Percentiles rank a stretch among this genome's conserved stretches.
Conservation (phyloP, 139 green algal species). For the Astrephomene gubernaculifera region DNA sequence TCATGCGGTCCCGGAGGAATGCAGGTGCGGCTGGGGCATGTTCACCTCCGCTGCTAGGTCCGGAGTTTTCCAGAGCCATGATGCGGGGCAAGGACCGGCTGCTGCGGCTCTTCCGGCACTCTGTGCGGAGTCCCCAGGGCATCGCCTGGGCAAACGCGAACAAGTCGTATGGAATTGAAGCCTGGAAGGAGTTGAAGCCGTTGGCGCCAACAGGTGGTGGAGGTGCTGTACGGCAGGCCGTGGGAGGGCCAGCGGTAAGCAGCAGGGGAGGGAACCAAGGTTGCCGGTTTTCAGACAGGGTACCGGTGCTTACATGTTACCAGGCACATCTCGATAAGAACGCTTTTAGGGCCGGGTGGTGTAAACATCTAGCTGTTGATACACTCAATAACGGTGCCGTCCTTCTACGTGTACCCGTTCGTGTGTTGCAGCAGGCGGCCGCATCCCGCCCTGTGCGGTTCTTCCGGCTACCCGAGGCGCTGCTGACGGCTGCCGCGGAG, state of each 20-base stretch:
- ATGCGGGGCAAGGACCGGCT: not conserved
- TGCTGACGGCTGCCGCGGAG: not conserved
- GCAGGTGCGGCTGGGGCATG: not conserved
- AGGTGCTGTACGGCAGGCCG: not conserved
- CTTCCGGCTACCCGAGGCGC: not conserved
- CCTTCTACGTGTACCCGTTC: too few species aligned
- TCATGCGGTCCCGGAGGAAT: not conserved
- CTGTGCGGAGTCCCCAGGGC: not conserved
- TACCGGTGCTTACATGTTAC: not conserved
- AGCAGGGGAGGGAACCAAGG: too few species aligned
- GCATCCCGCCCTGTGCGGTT: not conserved
- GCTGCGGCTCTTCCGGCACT: not conserved
- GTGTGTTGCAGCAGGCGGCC: not conserved
- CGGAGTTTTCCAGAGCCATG: not conserved
- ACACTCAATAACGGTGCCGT: not conserved
- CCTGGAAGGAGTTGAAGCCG: not conserved
- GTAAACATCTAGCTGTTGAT: not conserved
- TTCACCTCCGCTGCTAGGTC: not conserved
- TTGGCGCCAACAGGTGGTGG: too few species aligned
- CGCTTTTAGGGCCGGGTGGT: not conserved
- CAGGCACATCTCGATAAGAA: not conserved
- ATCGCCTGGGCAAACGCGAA: not conserved
- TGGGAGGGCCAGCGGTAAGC: too few species aligned
- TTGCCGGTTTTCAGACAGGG: not conserved
- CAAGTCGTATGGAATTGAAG: not conserved